Conservation (phyloP, 2,329 filamentous ascomycete genomes). For the Corynespora cassiicola region DNA sequence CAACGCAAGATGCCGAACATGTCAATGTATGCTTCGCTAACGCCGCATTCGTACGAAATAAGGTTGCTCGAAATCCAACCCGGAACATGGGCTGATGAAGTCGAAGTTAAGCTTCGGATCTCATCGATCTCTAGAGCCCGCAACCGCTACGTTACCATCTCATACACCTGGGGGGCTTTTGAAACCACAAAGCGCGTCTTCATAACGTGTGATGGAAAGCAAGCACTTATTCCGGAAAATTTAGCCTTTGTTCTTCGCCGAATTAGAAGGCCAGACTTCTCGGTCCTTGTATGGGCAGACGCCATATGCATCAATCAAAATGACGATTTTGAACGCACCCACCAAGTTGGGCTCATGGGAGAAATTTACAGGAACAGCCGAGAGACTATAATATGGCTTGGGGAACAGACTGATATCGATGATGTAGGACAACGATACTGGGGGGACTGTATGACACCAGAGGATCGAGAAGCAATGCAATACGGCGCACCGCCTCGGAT, state of each 20-base stretch:
- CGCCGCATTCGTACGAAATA: constrained; percentile 7
- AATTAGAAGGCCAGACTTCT: constrained; percentile 9
- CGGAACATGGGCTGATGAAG: constrained; percentile 9
- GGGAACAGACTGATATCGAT: constrained; percentile 12
- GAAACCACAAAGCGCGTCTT: constrained; percentile 10
- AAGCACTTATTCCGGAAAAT: constrained; percentile 17
- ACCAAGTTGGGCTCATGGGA: constrained; percentile 19
- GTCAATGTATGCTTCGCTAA: constrained; percentile 8
- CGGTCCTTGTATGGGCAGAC: constrained; percentile 15
- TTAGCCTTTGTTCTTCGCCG: constrained; percentile 17
- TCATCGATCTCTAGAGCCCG: constrained; percentile 10
- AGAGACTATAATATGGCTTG: constrained; percentile 20
- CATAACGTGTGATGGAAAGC: constrained; percentile 15
- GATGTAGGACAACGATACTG: constrained; percentile 13
- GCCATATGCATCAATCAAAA: constrained; percentile 19
- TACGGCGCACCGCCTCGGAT: constrained; percentile 11
- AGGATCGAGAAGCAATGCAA: constrained; percentile 2
- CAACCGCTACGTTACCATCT: constrained; percentile 16
- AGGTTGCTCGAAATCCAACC: constrained; percentile 1
- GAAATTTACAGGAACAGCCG: constrained; percentile 16
- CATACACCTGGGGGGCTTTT: constrained; percentile 18
- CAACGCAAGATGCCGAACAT: too few species aligned
- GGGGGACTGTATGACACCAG: constrained; percentile 4
- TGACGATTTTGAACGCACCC: constrained; percentile 11
- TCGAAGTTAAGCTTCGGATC: constrained; percentile 10